These are phyloP conservation scores for Suhomyces terraborum DNA, from an alignment of 1,139 yeast genomes.

Conservation along the genomic window DNA sequence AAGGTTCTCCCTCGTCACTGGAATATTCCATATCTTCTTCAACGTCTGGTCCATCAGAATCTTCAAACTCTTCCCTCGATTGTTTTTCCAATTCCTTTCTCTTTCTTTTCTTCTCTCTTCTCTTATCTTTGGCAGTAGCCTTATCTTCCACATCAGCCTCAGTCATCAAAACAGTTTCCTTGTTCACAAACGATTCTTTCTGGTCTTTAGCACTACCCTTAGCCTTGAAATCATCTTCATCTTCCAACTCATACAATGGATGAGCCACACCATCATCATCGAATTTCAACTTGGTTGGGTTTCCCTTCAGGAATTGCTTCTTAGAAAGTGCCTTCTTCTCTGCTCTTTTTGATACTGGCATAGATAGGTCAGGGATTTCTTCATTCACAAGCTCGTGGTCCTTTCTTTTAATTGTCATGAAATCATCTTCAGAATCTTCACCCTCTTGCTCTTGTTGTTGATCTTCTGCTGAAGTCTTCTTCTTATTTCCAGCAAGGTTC, in stretches of 20 bases:
- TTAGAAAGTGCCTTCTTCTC: constrained; percentile 85
- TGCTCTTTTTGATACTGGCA: constrained; percentile 82
- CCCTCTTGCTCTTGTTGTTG: too few species aligned
- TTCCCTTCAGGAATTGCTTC: constrained; percentile 71
- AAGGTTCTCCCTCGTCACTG: constrained; percentile 45
- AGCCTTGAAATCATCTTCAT: constrained; percentile 80
- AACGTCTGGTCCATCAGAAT: constrained; percentile 33
- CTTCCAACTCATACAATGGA: constrained; percentile 86
- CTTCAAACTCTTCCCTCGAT: constrained; percentile 45
- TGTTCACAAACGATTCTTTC: constrained; percentile 63
- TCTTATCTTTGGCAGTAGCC: constrained; percentile 75
- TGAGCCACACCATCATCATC: constrained; percentile 96
- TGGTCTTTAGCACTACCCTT: constrained; percentile 75
- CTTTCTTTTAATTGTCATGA: constrained; percentile 74
- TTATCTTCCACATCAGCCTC: constrained; percentile 78
- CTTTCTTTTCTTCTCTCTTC: constrained; percentile 85
- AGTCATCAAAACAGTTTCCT: constrained; percentile 70
- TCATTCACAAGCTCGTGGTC: constrained; percentile 70
- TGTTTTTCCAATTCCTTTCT: constrained; percentile 76
- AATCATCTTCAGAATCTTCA: constrained; percentile 59
- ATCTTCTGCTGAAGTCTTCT: constrained; percentile 38
- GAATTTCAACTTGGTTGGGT: constrained; percentile 77
- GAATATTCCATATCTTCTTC: constrained; percentile 51
- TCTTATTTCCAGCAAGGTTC: constrained; percentile 57
- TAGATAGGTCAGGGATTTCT: constrained; percentile 59